These are phyloP conservation scores for Tausonia pullulans DNA, from an alignment of 1,284 basidiomycete species.

Conservation along the genomic window DNA sequence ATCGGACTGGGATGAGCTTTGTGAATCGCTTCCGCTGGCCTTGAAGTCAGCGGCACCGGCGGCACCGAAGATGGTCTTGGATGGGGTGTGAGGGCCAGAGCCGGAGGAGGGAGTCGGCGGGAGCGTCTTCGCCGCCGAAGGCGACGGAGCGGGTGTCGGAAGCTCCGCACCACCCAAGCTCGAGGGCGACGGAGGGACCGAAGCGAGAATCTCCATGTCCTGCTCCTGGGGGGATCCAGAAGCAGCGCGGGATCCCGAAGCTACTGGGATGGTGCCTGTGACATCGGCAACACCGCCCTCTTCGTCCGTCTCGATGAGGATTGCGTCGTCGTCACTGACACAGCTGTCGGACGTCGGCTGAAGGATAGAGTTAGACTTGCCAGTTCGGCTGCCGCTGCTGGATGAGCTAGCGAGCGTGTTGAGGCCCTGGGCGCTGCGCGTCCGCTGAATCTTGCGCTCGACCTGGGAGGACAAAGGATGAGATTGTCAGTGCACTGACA, in stretches of 20 bases:
- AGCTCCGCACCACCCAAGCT: background rate
- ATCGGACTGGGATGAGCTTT: background rate
- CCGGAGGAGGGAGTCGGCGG: background rate
- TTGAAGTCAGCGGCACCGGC: background rate
- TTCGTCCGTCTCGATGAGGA: constrained; percentile 10
- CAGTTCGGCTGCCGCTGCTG: constrained; percentile 15
- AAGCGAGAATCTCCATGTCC: background rate
- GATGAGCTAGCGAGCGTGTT: background rate
- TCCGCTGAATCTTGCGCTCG: constrained; percentile 74
- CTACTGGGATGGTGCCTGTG: background rate
- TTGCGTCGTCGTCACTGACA: constrained; percentile 1
- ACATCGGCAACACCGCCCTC: background rate
- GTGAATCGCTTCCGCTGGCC: background rate
- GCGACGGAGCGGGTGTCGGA: background rate
- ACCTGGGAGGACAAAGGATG: constrained; percentile 29
- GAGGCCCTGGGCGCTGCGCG: constrained; percentile 50
- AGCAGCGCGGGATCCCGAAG: background rate
- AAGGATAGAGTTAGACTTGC: constrained; percentile 5
- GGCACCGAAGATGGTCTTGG: too few relatives aligned
- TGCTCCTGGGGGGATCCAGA: background rate
- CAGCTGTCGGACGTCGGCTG: constrained; percentile 4
- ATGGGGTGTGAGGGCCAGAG: background rate
- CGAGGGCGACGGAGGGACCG: background rate
- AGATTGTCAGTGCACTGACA: background rate
- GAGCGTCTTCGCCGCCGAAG: background rate